Conservation (phyloP, 495 filamentous ascomycete species). For the Hypoxylon fragiforme region DNA sequence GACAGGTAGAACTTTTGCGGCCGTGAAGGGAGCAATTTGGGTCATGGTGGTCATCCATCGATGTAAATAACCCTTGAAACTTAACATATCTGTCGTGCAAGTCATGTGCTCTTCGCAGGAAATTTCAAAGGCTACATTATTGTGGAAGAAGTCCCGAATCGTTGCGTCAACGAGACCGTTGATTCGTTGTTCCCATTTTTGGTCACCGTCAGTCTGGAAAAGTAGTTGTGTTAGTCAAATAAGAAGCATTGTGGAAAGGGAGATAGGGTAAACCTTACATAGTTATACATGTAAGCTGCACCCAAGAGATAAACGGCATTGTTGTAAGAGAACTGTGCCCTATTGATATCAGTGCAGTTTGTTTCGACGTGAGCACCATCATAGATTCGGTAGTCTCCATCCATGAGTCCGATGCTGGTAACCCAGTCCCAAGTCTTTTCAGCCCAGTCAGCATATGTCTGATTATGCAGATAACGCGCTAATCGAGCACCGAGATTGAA, state of each 20-base stretch:
- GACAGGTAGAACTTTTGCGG: constrained; percentile 59
- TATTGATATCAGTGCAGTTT: constrained; percentile 65
- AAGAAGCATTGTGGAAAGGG: constrained; percentile 8
- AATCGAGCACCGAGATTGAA: constrained; percentile 81
- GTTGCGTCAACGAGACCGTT: constrained; percentile 61
- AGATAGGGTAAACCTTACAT: constrained; percentile 44
- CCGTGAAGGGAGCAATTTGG: constrained; percentile 69
- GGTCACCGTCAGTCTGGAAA: constrained; percentile 53
- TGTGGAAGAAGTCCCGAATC: constrained; percentile 59
- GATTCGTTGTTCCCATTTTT: constrained; percentile 64
- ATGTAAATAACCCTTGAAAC: constrained; percentile 79
- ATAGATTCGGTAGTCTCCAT: constrained; percentile 61
- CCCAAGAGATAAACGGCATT: constrained; percentile 72
- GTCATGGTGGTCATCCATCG: constrained; percentile 78
- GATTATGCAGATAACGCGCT: constrained; percentile 74
- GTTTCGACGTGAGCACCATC: constrained; percentile 68
- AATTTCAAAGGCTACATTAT: constrained; percentile 66
- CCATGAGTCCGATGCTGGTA: constrained; percentile 62
- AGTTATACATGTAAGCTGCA: constrained; percentile 78
- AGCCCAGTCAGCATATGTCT: constrained; percentile 79
- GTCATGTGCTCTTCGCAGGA: constrained; percentile 64
- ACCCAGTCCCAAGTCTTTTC: constrained; percentile 77
- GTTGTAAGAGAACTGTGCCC: constrained; percentile 74
- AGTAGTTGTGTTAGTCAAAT: constrained; percentile 20
- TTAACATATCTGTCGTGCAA: constrained; percentile 75